phyloP scores from a whole-genome alignment of 2,329 filamentous ascomycete genomes.

The Ceratocystis cacaofunesta region DNA sequence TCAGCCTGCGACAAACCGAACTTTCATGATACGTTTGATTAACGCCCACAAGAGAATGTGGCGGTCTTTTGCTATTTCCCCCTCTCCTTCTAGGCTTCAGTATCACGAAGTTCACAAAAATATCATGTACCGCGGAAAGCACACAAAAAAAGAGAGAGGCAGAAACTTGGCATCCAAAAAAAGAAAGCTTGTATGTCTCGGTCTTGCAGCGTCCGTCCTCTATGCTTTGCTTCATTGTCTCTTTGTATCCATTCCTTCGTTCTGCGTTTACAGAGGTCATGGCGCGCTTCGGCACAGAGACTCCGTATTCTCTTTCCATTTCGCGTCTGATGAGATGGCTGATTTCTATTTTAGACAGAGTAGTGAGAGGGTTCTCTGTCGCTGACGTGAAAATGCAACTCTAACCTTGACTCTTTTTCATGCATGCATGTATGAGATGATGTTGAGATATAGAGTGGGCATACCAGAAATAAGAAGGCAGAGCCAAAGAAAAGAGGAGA shows the following conservation, averaged over 20 bases:
- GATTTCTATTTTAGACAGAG: not conserved
- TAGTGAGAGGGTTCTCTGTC: not conserved
- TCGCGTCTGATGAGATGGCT: not conserved
- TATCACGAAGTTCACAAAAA: not conserved
- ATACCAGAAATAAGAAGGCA: not conserved
- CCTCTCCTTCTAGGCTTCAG: not conserved
- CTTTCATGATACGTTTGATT: not conserved
- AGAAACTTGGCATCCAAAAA: not conserved
- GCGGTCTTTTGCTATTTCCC: not conserved
- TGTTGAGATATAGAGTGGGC: not conserved
- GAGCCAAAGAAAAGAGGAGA: not conserved
- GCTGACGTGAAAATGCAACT: constrained; percentile 4
- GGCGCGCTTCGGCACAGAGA: not conserved
- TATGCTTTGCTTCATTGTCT: not conserved
- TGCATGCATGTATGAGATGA: constrained; percentile 1
- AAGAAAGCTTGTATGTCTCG: not conserved
- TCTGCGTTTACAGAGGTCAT: not conserved
- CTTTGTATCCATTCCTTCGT: not conserved
- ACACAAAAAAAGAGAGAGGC: not conserved
- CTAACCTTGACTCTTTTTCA: not conserved
- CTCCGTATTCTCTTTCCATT: not conserved
- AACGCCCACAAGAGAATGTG: not conserved
- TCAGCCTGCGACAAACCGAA: not conserved
- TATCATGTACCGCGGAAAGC: not conserved
- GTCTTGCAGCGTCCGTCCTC: not conserved